These are phyloP conservation scores for Pseudozyma flocculosa DNA, from an alignment of 1,284 basidiomycete species.

Conservation along the genomic window DNA sequence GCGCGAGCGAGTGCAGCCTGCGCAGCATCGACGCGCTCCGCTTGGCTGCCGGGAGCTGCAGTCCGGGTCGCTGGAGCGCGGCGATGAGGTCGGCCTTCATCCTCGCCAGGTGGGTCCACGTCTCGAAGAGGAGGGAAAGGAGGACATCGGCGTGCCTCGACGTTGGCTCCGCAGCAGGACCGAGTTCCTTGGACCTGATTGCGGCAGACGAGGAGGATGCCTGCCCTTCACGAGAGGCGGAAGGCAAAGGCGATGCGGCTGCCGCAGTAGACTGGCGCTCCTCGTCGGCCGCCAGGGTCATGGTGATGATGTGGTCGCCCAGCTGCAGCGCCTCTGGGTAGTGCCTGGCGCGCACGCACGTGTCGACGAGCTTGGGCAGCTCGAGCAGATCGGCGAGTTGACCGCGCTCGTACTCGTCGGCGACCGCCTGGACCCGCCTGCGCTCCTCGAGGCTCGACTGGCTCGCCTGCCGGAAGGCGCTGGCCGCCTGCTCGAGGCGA, in stretches of 20 bases:
- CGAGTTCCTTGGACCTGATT: not conserved
- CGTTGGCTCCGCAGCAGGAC: no score
- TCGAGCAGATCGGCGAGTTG: constrained; percentile 87
- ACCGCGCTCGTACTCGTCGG: constrained; percentile 66
- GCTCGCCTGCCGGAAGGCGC: constrained; percentile 11
- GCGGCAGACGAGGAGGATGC: no score
- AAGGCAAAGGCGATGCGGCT: not conserved
- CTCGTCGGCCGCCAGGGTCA: constrained; percentile 61
- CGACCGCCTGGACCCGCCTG: constrained; percentile 15
- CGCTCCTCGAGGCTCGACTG: constrained; percentile 15
- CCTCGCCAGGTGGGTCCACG: constrained; percentile 69
- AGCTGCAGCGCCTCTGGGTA: constrained; percentile 87
- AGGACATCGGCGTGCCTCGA: constrained; percentile 62
- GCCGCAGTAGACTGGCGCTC: not conserved
- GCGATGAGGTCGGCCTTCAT: constrained; percentile 69
- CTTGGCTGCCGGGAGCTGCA: constrained; percentile 84
- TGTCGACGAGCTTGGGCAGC: constrained; percentile 82
- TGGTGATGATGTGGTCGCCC: constrained; percentile 66
- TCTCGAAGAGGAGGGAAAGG: constrained; percentile 72
- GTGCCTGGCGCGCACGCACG: constrained; percentile 84
- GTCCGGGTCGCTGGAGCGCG: constrained; percentile 72
- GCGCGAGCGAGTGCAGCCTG: constrained; percentile 65
- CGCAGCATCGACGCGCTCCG: constrained; percentile 82
- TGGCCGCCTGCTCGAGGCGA: constrained; percentile 13
- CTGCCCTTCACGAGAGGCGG: not conserved